Base-by-base conservation (phyloP, 2,329 filamentous ascomycete species). In the Talaromyces sp. region DNA sequence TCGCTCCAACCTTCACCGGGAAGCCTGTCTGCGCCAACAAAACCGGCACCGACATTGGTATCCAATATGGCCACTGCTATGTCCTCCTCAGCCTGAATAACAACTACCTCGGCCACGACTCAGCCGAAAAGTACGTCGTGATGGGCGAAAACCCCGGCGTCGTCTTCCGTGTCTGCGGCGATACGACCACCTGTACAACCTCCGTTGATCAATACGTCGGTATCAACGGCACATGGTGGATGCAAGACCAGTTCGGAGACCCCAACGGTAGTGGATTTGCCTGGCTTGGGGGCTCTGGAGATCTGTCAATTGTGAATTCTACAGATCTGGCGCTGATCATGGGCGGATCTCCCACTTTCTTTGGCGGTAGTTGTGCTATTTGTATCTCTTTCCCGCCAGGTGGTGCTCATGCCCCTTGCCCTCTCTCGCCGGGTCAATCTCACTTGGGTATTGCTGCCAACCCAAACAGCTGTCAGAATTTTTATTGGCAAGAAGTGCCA, bases 341-440 rank as follows among this genome's bases (percentile, higher is more conserved):
- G 61, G 52, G 61, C 25, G 61, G 61, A 4, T 63, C 61, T 0
- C 25, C 61, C 11, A 58, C 52, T 57, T 63, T 19, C 41, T 63
- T 63, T 25, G 56, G 45, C 22, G 56, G 63, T 25, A 61, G 49
- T 13, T 64, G 63, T 61, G 63, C 63, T 11, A 61, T 64, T 35
- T 64, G 62, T 25, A 64, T 64, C 15, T 43, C 10, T 17, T 64
- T 64, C 45, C 63, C 63, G 2, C 63, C 63, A 1, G 63, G 63
- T 54, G 63, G 63, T 61, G 63, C 63, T 61, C 63, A 64, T 45
- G 57, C 63, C 37, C 63, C 63, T 39, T 64, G 63, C 13, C 63
- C 63, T 45, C 63, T 64, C 22, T 8, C 35, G 8, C 63, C 63
- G 8, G 63, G 63, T 2, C 63, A 64, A 22, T 64, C 63, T 60